Percentiles rank a stretch among this genome's conserved stretches.
Conservation (phyloP, 768 basidiomycete genomes). For the Termitomyces heimii region DNA sequence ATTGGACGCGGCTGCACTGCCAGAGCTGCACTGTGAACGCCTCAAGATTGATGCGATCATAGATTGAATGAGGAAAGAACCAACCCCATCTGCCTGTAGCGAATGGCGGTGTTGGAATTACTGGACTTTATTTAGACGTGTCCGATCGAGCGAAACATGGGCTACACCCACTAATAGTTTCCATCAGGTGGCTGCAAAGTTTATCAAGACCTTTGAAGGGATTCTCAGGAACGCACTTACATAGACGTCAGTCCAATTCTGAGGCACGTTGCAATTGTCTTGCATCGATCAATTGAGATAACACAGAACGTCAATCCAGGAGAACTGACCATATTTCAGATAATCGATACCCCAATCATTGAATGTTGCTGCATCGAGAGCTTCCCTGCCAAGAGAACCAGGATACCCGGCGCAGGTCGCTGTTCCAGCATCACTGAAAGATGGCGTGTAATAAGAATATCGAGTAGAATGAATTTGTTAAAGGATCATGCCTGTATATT, state of each 20-base stretch:
- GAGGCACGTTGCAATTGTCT: conserved; percentile 53
- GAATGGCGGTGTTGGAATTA: conserved; percentile 52
- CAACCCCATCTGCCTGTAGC: conserved; percentile 51
- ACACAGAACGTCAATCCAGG: background rate
- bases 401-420: conserved; percentile 49
- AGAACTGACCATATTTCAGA: conserved; percentile 42
- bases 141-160: background rate
- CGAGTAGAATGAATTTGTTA: background rate
- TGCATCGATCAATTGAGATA: background rate
- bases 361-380: conserved; percentile 45
- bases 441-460: background rate
- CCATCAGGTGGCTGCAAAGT: conserved; percentile 27
- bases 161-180: conserved; percentile 42
- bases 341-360: conserved; percentile 52
- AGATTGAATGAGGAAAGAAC: conserved; percentile 10
- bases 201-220: background rate
- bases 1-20: conserved; percentile 37
- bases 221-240: conserved; percentile 18
- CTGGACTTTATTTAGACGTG: conserved; percentile 18
- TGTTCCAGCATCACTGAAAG: conserved; percentile 44
- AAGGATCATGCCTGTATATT: conserved; percentile 36
- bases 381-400: conserved; percentile 47
- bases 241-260: conserved; percentile 39
- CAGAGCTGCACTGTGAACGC: conserved; percentile 33
- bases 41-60: background rate